Conservation (phyloP, 371 early-diverging fungal species). For the Mucor sp. region DNA sequence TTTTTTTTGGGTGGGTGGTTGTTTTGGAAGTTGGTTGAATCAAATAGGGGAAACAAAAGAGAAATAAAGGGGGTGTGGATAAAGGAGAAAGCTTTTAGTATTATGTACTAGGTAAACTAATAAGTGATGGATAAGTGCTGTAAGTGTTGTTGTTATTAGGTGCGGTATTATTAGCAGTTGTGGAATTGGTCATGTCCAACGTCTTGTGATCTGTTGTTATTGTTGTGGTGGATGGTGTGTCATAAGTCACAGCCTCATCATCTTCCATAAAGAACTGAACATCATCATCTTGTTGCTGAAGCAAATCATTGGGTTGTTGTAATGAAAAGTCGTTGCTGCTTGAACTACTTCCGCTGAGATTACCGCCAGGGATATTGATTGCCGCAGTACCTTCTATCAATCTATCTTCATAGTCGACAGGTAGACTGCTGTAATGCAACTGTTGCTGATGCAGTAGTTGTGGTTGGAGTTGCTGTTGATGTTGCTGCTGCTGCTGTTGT, state of each 20-base stretch:
- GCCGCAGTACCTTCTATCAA: constrained; percentile 20
- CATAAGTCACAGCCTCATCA: constrained; percentile 29
- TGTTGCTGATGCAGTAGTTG: background rate
- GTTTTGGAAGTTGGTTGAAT: background rate
- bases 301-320: constrained; percentile 7
- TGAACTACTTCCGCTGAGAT: constrained; percentile 3
- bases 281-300: constrained; percentile 35
- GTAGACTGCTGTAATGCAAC: background rate
- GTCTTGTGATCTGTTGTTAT: constrained; percentile 14
- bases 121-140: constrained; percentile 11
- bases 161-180: background rate
- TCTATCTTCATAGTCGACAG: constrained; percentile 16
- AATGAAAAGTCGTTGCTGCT: constrained; percentile 12
- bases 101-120: constrained; percentile 20
- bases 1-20: background rate
- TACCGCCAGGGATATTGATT: constrained; percentile 33
- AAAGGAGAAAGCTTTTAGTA: background rate
- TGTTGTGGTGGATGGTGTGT: constrained; percentile 2
- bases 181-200: constrained; percentile 10
- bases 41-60: background rate
- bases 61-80: background rate
- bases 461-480: background rate
- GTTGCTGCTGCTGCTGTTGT: background rate
- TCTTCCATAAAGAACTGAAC: constrained; percentile 57
- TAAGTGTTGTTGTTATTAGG: background rate